A percentile compares a stretch with the other conserved stretches of the same genome.
Conservation (phyloP, 164 flowering plant genomes). For the Malania oleifera region DNA sequence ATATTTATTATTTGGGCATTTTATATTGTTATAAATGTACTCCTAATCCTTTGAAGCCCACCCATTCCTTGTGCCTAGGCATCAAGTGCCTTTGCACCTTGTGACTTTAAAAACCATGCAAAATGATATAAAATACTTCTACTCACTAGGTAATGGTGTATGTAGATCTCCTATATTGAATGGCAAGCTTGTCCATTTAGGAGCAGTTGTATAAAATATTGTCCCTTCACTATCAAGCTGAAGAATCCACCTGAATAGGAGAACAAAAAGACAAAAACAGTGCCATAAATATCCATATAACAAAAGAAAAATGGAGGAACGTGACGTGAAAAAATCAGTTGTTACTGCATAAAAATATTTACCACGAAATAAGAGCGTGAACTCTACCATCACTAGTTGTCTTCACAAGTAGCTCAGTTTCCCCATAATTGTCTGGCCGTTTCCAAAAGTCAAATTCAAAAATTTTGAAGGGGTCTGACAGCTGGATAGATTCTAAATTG, state of each 20-base stretch:
- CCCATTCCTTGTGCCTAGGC: no score
- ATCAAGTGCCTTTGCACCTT: no score
- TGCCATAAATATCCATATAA: neutral
- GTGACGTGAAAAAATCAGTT: neutral
- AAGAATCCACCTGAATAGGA: conserved; percentile 77
- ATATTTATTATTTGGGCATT: no score
- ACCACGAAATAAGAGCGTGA: conserved; percentile 91
- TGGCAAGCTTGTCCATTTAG: conserved; percentile 55
- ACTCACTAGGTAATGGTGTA: conserved; percentile 31
- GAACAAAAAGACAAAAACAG: conserved; percentile 9
- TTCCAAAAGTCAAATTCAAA: conserved; percentile 94
- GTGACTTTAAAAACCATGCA: neutral
- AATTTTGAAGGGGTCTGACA: conserved; percentile 93
- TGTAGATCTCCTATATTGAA: conserved; percentile 12
- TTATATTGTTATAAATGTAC: no score
- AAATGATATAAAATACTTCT: neutral
- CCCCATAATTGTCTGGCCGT: conserved; percentile 85
- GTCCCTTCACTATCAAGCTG: conserved; percentile 87
- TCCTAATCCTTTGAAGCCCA: no score
- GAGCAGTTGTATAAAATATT: conserved; percentile 83
- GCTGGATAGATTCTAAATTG: conserved; percentile 49
- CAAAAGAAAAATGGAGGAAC: neutral
- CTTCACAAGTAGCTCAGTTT: conserved; percentile 46
- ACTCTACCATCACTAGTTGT: conserved; percentile 57
- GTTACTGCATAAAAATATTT: conserved; percentile 15